Evolutionary conservation across 495 filamentous ascomycete species (phyloP).

Genomic region (Pseudomonodictys pantanalensis): DNA sequence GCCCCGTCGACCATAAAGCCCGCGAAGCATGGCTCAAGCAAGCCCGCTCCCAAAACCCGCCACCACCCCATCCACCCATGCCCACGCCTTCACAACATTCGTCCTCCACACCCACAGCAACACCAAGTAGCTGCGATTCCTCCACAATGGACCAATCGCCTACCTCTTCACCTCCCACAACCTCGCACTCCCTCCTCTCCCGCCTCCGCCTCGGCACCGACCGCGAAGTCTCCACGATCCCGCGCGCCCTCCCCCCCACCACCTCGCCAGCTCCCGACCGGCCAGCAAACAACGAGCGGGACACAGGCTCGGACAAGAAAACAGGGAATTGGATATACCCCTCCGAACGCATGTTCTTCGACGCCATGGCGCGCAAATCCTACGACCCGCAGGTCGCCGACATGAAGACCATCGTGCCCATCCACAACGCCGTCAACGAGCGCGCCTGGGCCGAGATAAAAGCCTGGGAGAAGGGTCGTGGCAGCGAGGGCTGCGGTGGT

Average conservation of each 20-base stretch:
- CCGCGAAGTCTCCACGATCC: conserved; percentile 80
- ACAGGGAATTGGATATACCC: conserved; percentile 95
- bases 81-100: conserved; percentile 19
- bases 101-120: conserved; percentile 1
- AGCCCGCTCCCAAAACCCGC: conserved; percentile 34
- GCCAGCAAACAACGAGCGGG: conserved; percentile 58
- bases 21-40: conserved; percentile 76
- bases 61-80: conserved; percentile 34
- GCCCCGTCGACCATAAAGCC: conserved; percentile 86
- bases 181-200: conserved; percentile 11
- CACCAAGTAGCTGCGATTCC: conserved; percentile 37
- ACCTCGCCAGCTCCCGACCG: conserved; percentile 37
- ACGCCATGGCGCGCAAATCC: conserved; percentile 83
- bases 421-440: conserved; percentile 86
- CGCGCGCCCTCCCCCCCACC: conserved; percentile 54
- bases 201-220: conserved; percentile 47
- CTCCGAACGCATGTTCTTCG: conserved; percentile 92
- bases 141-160: conserved; percentile 32
- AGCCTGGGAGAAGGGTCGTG: conserved; percentile 72
- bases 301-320: conserved; percentile 61
- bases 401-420: conserved; percentile 88
- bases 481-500: conserved; percentile 66
- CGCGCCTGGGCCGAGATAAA: conserved; percentile 46
- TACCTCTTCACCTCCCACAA: conserved; percentile 28
- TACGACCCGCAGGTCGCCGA: conserved; percentile 59